phyloP scores from a whole-genome alignment of 2,329 filamentous ascomycete species.

The Penicillium sp. region DNA sequence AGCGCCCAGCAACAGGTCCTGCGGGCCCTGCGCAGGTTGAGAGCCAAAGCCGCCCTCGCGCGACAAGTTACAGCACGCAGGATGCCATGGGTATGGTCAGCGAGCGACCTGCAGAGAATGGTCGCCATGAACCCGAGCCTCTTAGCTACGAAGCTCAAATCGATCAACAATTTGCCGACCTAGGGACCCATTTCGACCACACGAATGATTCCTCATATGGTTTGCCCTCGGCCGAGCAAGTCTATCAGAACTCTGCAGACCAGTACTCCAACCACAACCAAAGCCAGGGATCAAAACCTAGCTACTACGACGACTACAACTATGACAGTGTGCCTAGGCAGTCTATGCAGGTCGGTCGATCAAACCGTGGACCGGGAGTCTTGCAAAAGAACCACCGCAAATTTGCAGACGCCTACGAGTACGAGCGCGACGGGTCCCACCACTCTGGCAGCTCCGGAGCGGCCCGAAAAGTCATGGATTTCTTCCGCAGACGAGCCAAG shows the following conservation, averaged over 20 bases:
- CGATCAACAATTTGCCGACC: conserved; percentile 45
- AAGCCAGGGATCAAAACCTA: conserved; percentile 36
- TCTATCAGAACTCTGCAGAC: conserved; percentile 34
- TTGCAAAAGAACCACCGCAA: conserved; percentile 83
- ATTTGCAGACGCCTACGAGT: conserved; percentile 86
- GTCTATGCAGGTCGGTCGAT: conserved; percentile 44
- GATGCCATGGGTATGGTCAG: conserved; percentile 31
- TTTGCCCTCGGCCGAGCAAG: conserved; percentile 32
- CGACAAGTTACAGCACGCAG: conserved; percentile 35
- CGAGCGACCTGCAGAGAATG: conserved; percentile 32
- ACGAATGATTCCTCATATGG: conserved; percentile 30
- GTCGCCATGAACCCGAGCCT: conserved; percentile 28
- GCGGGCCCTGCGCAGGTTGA: conserved; percentile 11
- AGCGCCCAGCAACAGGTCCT: conserved; percentile 40
- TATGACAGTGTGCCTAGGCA: conserved; percentile 43
- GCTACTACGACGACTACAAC: conserved; percentile 53
- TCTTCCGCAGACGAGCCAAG: conserved; percentile 85
- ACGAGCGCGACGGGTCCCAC: conserved; percentile 59
- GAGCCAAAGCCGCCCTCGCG: conserved; percentile 22
- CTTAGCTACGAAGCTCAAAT: conserved; percentile 44
- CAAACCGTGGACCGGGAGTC: conserved; percentile 54
- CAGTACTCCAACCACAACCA: conserved; percentile 33
- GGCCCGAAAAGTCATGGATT: conserved; percentile 95
- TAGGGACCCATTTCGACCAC: conserved; percentile 36
- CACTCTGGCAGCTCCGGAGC: conserved; percentile 83